Percentiles rank a stretch among this genome's conserved stretches.
phyloP scores from a whole-genome alignment of 257 asterid genomes.

The Salvia rosmarinus region DNA sequence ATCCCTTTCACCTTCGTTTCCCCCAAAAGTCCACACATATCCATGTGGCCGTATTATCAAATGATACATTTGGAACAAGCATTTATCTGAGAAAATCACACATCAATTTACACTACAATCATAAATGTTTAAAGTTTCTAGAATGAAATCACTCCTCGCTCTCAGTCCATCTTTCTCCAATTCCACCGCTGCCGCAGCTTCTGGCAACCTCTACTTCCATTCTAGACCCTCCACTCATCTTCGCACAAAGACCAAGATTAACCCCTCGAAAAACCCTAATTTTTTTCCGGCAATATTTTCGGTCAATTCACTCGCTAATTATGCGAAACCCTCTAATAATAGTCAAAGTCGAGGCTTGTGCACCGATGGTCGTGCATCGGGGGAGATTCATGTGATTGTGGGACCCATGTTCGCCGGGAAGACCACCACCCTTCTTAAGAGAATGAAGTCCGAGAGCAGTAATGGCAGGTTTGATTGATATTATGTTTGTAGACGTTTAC shows the following conservation, averaged over 20 bases:
- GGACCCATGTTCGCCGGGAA: constrained; percentile 99
- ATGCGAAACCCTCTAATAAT: constrained; percentile 39
- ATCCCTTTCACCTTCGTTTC: constrained; percentile 2
- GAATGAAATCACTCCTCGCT: constrained; percentile 60
- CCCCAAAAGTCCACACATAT: background rate
- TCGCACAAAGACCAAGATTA: constrained; percentile 29
- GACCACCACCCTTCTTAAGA: constrained; percentile 85
- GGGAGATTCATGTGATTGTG: constrained; percentile 88
- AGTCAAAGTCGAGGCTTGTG: constrained; percentile 45
- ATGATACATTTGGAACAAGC: background rate
- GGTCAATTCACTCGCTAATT: constrained; percentile 39
- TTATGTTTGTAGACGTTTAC: background rate
- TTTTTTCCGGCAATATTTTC: constrained; percentile 25
- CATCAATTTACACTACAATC: background rate
- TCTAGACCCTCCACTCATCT: constrained; percentile 38
- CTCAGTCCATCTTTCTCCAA: constrained; percentile 44
- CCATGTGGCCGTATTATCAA: background rate
- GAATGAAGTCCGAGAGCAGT: constrained; percentile 73
- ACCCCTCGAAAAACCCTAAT: constrained; percentile 34
- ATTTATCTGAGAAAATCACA: background rate
- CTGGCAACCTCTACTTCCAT: constrained; percentile 38
- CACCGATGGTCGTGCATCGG: constrained; percentile 45
- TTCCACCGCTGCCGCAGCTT: constrained; percentile 41
- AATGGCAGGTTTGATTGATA: constrained; percentile 69
- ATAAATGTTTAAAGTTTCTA: constrained; percentile 50